Percentiles rank a stretch among this genome's conserved stretches.
Evolutionary conservation across 306 rosid genomes (phyloP).

Genomic region (Amphicarpaea edgeworthii): DNA sequence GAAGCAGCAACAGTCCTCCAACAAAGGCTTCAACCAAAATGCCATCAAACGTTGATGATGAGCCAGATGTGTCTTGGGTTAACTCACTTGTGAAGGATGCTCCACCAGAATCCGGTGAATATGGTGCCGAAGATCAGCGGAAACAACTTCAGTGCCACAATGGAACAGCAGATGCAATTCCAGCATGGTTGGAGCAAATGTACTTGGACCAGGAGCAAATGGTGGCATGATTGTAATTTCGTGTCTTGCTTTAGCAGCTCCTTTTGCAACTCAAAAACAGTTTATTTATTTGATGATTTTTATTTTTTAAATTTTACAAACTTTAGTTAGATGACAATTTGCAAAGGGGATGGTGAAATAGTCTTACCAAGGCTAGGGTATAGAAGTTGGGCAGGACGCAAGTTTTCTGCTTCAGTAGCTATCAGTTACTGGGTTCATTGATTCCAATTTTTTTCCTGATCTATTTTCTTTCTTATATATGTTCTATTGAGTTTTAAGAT

Average conservation of each 20-base stretch:
- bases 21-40: constrained; percentile 33
- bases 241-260: constrained; percentile 12
- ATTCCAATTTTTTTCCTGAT: constrained; percentile 34
- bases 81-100: constrained; percentile 72
- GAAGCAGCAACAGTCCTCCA: constrained; percentile 53
- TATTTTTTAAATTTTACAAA: constrained; percentile 58
- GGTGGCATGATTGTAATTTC: constrained; percentile 58
- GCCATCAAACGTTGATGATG: constrained; percentile 44
- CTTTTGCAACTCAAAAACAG: constrained; percentile 45
- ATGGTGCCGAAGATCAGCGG: constrained; percentile 56
- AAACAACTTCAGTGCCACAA: constrained; percentile 52
- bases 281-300: constrained; percentile 48
- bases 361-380: constrained; percentile 36
- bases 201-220: constrained; percentile 85
- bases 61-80: constrained; percentile 84
- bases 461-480: constrained; percentile 43
- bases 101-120: constrained; percentile 48
- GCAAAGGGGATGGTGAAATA: constrained; percentile 39
- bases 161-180: constrained; percentile 59
- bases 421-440: constrained; percentile 40
- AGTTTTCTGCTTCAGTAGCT: constrained; percentile 50
- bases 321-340: constrained; percentile 55
- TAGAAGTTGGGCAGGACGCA: constrained; percentile 53
- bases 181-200: constrained; percentile 84
- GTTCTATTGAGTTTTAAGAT: constrained; percentile 40